Conservation (phyloP, 306 rosid genomes). For the Ormosia semicastrata region DNA sequence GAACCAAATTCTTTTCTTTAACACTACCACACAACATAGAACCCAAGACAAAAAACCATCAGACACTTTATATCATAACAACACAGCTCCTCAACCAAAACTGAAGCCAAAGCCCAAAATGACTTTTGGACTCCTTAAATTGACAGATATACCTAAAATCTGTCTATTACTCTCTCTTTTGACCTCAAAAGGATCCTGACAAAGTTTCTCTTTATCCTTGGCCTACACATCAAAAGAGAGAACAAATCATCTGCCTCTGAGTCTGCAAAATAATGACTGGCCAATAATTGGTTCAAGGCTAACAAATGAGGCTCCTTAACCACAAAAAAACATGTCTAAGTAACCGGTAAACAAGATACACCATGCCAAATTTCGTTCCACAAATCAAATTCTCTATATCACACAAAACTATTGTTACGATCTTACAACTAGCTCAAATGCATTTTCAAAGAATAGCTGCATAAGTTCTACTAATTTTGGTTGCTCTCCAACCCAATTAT, state of each 20-base stretch:
- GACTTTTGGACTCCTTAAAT: background rate
- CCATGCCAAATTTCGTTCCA: background rate
- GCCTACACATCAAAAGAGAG: background rate
- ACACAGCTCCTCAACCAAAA: background rate
- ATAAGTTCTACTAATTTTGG: background rate
- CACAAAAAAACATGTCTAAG: background rate
- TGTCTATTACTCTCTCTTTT: background rate
- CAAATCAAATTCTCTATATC: background rate
- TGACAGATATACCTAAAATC: background rate
- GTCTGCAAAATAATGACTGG: background rate
- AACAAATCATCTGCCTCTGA: background rate
- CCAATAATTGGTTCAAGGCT: background rate
- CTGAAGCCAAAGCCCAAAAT: background rate
- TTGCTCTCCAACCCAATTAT: background rate
- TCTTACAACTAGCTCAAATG: background rate
- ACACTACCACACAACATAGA: background rate
- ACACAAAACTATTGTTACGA: background rate
- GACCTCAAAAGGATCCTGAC: conserved; percentile 6
- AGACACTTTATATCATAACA: background rate
- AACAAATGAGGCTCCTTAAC: background rate
- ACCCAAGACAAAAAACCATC: background rate
- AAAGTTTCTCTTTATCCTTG: background rate
- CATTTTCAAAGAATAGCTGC: background rate
- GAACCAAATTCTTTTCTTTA: background rate
- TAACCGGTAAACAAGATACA: background rate